phyloP scores from a whole-genome alignment of 306 rosid species.

The Senna siamea region DNA sequence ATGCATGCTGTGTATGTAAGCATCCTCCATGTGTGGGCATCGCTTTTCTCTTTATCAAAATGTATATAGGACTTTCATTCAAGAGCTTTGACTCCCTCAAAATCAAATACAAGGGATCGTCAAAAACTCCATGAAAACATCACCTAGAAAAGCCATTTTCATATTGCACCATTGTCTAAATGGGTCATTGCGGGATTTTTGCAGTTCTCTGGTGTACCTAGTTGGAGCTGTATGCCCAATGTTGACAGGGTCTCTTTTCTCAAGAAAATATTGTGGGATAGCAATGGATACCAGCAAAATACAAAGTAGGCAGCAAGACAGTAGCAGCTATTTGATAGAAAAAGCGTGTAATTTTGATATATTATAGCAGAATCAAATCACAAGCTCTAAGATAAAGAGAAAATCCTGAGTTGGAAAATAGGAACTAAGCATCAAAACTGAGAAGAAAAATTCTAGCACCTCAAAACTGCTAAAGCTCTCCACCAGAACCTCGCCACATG shows the following conservation, averaged over 20 bases:
- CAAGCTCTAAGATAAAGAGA: neutral
- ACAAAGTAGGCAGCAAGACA: too few relatives aligned
- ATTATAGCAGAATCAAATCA: neutral
- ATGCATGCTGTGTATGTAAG: neutral
- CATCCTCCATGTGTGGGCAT: neutral
- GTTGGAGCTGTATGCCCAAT: slow-evolving; percentile 5
- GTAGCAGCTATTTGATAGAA: neutral
- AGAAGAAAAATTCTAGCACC: neutral
- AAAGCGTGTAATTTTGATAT: neutral
- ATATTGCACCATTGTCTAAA: neutral
- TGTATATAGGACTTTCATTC: neutral
- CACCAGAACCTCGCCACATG: neutral
- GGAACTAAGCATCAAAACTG: neutral
- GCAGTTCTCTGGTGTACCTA: slow-evolving; percentile 2
- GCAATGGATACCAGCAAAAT: neutral
- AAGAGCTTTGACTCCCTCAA: slow-evolving; percentile 5
- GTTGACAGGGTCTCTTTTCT: slow-evolving; percentile 20
- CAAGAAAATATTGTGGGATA: neutral
- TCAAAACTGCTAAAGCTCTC: neutral
- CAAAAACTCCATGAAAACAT: slow-evolving; percentile 9
- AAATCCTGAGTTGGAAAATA: neutral
- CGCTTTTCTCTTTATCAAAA: neutral
- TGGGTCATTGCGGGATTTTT: neutral
- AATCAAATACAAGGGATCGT: slow-evolving; percentile 10
- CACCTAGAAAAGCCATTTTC: neutral